phyloP scores from a whole-genome alignment of 192 early-diverging fungal species.

The Entomortierella chlamydospora region DNA sequence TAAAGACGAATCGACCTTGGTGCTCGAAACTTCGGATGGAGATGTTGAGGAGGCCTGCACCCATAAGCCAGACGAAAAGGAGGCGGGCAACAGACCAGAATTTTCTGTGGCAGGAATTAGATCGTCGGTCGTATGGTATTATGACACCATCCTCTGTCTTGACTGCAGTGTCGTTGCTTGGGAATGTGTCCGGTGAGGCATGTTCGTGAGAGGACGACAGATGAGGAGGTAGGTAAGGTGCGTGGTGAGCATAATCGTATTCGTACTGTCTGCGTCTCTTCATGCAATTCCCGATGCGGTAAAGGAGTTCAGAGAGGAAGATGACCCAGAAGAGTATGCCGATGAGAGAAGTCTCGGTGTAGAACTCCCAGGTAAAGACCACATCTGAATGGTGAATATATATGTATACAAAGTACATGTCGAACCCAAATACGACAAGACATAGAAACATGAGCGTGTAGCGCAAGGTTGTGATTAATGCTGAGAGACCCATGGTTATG shows the following conservation, averaged over 20 bases:
- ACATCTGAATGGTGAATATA: slow-evolving; percentile 10
- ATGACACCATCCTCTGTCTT: not conserved
- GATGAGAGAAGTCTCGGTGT: not conserved
- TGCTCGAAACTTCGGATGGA: not conserved
- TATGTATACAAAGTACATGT: slow-evolving; percentile 29
- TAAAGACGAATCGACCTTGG: slow-evolving; percentile 17
- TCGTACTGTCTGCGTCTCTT: not conserved
- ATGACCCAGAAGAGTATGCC: slow-evolving; percentile 13
- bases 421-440: slow-evolving; percentile 7
- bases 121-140: no score
- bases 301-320: slow-evolving; percentile 14
- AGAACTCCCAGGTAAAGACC: slow-evolving; percentile 22
- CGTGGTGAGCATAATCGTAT: not conserved
- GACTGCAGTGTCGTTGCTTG: not conserved
- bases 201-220: not conserved
- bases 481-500: slow-evolving; percentile 13
- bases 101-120: not conserved
- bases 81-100: slow-evolving; percentile 22
- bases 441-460: slow-evolving; percentile 1
- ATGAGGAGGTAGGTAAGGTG: not conserved
- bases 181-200: not conserved
- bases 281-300: not conserved
- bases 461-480: slow-evolving; percentile 13
- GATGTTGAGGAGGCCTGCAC: not conserved
- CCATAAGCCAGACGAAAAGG: not conserved